Evolutionary conservation across 495 filamentous ascomycete genomes (phyloP), one percentile per base, ranked within the genome.

Genomic region (Echria macrotheca): DNA sequence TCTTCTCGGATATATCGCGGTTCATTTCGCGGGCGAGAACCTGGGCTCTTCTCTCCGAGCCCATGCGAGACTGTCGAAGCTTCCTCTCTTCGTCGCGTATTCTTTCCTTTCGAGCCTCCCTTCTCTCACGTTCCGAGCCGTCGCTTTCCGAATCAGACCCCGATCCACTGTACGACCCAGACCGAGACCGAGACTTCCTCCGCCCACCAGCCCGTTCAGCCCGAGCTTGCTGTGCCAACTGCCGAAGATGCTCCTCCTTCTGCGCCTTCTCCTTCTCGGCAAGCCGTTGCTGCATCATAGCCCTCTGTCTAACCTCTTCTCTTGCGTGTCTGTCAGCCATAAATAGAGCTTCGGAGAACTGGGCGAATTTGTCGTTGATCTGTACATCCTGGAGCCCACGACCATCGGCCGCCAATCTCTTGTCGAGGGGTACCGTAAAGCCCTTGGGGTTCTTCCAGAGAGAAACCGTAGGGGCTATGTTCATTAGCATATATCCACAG

Each of bases 381-480:
- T 89, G 84, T 26, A 96, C 86, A 68, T 99, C 93, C 64, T 95
- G 87, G 56, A 97, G 69, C 6, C 88, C 88, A 58, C 94, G 80
- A 2, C 93, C 93, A 69, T 96, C 91, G 1, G 93, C 90, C n/a
- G 93, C 93, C 53, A 99, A 70, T 63, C 93, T 86, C 73, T 97
- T 99, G 61, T 97, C 94, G 18, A 99, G 70, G 3, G 93, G 89
- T 2, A 99, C 89, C 0, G 93, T 99, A 58, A 96, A 99, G 60
- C 93, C 93, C 70, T 96, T 96, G 0, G 91, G 87, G 59, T 99
- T 99, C 79, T 99, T 99, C 93, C 93, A 99, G 64, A 96, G 95
- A 12, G 87, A 94, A 2, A 99, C 85, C 0, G 94, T 85, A 0
- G 93, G 91, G 1, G 93, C 45, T 54, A 12, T 3, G 10, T 8